These are phyloP conservation scores for Nannochloropsis gaditana DNA, from an alignment of 108 stramenopile genomes.

Conservation along the genomic window DNA sequence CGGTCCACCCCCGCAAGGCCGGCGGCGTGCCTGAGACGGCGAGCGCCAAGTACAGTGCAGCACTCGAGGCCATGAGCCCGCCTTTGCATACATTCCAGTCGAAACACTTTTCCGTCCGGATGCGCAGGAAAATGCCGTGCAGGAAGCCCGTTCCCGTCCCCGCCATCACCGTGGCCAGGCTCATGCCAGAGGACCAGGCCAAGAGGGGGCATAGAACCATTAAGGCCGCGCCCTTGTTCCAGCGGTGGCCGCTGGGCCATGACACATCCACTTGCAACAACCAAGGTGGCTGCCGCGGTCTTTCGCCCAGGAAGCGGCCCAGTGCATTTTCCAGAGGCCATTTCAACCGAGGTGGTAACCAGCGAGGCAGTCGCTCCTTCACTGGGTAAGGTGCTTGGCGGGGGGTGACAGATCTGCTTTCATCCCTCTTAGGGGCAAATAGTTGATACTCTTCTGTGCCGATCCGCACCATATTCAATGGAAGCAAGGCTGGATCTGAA, in stretches of 20 bases:
- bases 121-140: slow-evolving; percentile 16
- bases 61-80: not conserved
- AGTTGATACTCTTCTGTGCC: slow-evolving; percentile 14
- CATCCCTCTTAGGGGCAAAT: not conserved
- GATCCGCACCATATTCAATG: not conserved
- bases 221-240: not conserved
- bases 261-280: not conserved
- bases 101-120: not conserved
- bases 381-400: not conserved
- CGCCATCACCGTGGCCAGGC: not conserved
- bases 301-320: slow-evolving; percentile 14
- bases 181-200: not conserved
- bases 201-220: not conserved
- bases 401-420: not conserved
- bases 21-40: not conserved
- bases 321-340: slow-evolving; percentile 19
- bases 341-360: not conserved
- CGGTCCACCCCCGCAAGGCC: not conserved
- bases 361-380: not conserved
- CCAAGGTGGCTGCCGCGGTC: not conserved
- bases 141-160: not conserved
- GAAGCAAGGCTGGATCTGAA: not conserved
- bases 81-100: not conserved
- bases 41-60: not conserved
- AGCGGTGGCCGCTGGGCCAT: not conserved